Percentiles rank a stretch among this genome's conserved stretches.
phyloP scores from a whole-genome alignment of 331 rosid species.

The Quercus phellos region DNA sequence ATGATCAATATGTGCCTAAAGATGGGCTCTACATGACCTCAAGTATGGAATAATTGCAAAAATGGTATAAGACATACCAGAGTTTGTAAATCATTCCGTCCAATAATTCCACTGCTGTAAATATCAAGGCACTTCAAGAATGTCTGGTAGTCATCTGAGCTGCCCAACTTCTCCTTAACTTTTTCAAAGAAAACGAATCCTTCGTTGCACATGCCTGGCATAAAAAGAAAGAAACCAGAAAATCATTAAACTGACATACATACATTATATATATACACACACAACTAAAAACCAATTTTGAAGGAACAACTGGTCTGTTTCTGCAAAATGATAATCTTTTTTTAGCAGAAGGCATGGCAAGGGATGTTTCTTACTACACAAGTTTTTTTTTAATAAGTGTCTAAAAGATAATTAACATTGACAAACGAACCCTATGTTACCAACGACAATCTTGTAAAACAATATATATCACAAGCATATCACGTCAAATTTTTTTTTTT shows the following conservation, averaged over 20 bases:
- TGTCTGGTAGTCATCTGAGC: constrained; percentile 78
- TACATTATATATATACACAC: neutral
- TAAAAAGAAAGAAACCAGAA: constrained; percentile 22
- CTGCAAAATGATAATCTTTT: neutral
- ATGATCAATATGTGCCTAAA: neutral
- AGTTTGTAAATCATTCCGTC: constrained; percentile 76
- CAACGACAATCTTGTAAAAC: neutral
- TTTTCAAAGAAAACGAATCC: constrained; percentile 85
- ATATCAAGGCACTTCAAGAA: constrained; percentile 92
- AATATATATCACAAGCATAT: neutral
- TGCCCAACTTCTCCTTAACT: constrained; percentile 81
- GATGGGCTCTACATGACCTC: neutral
- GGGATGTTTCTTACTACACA: neutral
- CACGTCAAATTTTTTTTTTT: neutral
- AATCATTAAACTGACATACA: neutral
- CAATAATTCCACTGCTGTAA: constrained; percentile 84
- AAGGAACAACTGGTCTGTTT: neutral
- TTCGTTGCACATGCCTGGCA: constrained; percentile 76
- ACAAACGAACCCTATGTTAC: neutral
- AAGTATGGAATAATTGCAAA: constrained; percentile 10
- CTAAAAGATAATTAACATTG: neutral
- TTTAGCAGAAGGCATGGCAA: neutral
- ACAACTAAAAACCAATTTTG: neutral
- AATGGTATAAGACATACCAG: constrained; percentile 52
- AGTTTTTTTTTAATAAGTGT: neutral